Percentiles rank a stretch among this genome's conserved stretches.
These are phyloP conservation scores for Pholiota microspora DNA, from an alignment of 768 basidiomycete genomes.

Conservation along the genomic window DNA sequence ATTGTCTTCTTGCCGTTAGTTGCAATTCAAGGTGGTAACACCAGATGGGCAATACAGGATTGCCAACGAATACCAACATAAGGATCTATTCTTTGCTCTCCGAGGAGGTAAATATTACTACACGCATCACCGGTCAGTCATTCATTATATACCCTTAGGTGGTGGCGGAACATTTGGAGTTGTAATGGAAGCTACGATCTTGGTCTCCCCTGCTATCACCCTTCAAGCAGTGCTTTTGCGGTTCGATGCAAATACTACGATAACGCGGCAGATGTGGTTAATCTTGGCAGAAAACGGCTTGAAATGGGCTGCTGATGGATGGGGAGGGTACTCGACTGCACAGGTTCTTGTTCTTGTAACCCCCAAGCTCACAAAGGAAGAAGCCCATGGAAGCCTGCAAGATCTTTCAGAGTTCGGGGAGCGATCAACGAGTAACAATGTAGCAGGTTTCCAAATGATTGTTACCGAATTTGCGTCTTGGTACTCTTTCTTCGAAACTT, in stretches of 20 bases:
- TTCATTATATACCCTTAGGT: not conserved
- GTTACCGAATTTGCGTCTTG: slow-evolving; percentile 42
- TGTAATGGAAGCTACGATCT: slow-evolving; percentile 27
- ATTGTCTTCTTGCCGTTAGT: slow-evolving; percentile 18
- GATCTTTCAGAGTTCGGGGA: slow-evolving; percentile 37
- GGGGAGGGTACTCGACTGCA: slow-evolving; percentile 41
- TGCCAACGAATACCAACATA: slow-evolving; percentile 46
- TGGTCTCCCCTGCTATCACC: slow-evolving; percentile 6
- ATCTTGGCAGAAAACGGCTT: slow-evolving; percentile 38
- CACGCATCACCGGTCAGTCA: not conserved
- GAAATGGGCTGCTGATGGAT: slow-evolving; percentile 43
- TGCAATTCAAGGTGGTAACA: slow-evolving; percentile 51
- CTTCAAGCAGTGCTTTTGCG: slow-evolving; percentile 6
- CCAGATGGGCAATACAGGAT: slow-evolving; percentile 44
- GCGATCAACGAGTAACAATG: slow-evolving; percentile 17
- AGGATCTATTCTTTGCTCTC: slow-evolving; percentile 53
- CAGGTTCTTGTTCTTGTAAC: slow-evolving; percentile 42
- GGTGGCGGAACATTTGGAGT: slow-evolving; percentile 49
- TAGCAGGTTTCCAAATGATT: slow-evolving; percentile 25
- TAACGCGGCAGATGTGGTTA: slow-evolving; percentile 35
- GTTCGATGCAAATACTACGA: slow-evolving; percentile 6
- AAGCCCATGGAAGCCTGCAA: slow-evolving; percentile 39
- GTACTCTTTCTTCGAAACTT: slow-evolving; percentile 36
- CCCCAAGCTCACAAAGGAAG: slow-evolving; percentile 33
- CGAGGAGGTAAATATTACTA: slow-evolving; percentile 29